These are phyloP conservation scores for Cajanus cajan DNA, from an alignment of 306 rosid species.

Conservation along the genomic window DNA sequence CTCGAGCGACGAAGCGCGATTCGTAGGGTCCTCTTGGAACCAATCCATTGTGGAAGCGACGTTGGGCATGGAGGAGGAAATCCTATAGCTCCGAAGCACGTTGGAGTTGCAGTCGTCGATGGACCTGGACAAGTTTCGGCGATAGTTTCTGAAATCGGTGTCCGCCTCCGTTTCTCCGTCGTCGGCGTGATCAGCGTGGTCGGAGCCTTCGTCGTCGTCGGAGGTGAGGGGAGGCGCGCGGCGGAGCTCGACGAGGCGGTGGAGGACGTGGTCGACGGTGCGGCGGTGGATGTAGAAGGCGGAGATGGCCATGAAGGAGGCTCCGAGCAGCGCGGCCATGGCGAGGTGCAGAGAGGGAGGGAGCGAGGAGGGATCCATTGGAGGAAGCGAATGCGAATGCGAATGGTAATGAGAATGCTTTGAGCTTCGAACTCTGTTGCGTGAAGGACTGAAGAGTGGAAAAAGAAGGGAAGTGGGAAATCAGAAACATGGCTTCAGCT, in stretches of 20 bases:
- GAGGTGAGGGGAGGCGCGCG: background rate
- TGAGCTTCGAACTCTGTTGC: no score
- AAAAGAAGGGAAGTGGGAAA: background rate
- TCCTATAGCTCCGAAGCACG: conserved; percentile 34
- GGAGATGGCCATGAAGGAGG: conserved; percentile 76
- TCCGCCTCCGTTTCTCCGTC: conserved; percentile 25
- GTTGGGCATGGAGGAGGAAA: conserved; percentile 69
- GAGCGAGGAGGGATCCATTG: conserved; percentile 38
- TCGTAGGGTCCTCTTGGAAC: conserved; percentile 33
- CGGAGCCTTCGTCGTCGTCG: background rate
- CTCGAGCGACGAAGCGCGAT: conserved; percentile 52
- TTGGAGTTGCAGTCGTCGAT: conserved; percentile 44
- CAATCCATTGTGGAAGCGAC: conserved; percentile 45
- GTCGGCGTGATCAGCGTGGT: conserved; percentile 29
- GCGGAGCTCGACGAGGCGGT: conserved; percentile 66
- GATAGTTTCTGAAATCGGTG: conserved; percentile 16
- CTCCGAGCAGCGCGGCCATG: conserved; percentile 75
- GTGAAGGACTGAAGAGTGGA: background rate
- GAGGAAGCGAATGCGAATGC: no score
- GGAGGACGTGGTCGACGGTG: conserved; percentile 70
- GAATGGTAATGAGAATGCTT: no score
- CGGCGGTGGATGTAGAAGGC: conserved; percentile 86
- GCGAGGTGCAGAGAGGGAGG: conserved; percentile 61
- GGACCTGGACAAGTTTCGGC: conserved; percentile 40
- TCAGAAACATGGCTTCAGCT: background rate